Percentiles rank a stretch among this genome's conserved stretches.
Conservation (phyloP, 441 rosid genomes). For the Corymbia calophylla region DNA sequence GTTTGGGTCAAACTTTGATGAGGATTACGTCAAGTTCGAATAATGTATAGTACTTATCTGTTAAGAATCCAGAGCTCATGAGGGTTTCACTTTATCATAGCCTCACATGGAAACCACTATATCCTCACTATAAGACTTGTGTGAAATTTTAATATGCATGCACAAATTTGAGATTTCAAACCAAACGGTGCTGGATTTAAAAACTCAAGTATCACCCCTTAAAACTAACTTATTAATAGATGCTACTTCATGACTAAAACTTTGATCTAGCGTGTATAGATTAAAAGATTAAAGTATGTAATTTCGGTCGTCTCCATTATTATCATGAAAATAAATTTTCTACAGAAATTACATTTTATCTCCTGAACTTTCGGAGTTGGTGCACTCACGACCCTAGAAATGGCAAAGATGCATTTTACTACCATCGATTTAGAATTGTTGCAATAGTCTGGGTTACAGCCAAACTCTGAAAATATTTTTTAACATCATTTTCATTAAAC, state of each 20-base stretch:
- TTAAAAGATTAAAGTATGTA: neutral
- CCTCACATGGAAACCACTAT: neutral
- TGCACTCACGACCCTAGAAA: neutral
- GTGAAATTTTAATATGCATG: neutral
- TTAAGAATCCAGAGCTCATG: neutral
- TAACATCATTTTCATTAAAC: neutral
- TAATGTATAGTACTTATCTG: neutral
- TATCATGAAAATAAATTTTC: neutral
- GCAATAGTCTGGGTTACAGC: neutral
- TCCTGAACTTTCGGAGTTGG: neutral
- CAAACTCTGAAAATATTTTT: neutral
- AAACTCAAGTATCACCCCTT: neutral
- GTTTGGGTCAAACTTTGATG: neutral
- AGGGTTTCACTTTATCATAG: neutral
- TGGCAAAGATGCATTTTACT: neutral
- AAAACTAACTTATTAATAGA: neutral
- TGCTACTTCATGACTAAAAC: neutral
- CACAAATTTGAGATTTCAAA: neutral
- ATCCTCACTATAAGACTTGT: neutral
- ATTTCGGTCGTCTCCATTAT: neutral
- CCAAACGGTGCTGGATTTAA: neutral
- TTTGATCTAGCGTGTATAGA: neutral
- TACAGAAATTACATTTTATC: neutral
- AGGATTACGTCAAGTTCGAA: neutral
- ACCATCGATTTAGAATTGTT: neutral